Conservation (phyloP, 306 rosid species). For the Castanea mollissima region DNA sequence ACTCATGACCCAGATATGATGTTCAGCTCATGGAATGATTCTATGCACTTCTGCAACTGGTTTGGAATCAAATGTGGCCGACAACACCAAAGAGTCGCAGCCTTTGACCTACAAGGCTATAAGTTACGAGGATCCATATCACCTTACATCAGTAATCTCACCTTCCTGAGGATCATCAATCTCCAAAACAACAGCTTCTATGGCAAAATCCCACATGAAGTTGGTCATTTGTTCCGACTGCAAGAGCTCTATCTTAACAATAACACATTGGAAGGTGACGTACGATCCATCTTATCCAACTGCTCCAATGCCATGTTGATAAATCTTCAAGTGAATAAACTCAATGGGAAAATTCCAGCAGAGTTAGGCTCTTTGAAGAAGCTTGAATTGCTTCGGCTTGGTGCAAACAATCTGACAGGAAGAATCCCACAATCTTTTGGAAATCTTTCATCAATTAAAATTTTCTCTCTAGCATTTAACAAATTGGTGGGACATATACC, state of each 20-base stretch:
- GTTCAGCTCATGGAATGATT: no score
- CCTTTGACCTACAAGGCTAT: neutral
- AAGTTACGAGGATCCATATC: conserved; percentile 9
- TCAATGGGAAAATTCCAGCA: neutral
- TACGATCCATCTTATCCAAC: neutral
- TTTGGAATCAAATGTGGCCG: neutral
- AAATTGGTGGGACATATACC: conserved; percentile 7
- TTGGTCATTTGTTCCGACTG: conserved; percentile 7
- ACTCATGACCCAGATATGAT: neutral
- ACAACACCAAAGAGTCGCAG: conserved; percentile 15
- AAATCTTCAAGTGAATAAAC: neutral
- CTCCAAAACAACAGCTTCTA: conserved; percentile 9
- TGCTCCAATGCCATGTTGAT: neutral
- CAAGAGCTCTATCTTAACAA: neutral
- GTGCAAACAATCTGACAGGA: neutral
- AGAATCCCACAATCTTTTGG: conserved; percentile 12
- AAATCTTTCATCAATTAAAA: conserved; percentile 5
- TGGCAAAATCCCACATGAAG: conserved; percentile 9
- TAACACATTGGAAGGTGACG: conserved; percentile 17
- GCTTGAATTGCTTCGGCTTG: neutral
- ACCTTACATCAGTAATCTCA: conserved; percentile 17
- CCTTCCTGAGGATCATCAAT: conserved; percentile 3
- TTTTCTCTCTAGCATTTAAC: neutral
- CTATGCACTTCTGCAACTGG: no score
- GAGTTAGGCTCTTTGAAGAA: neutral